These are phyloP conservation scores for Allium cepa DNA, from an alignment of 106 monocot species.

Conservation along the genomic window DNA sequence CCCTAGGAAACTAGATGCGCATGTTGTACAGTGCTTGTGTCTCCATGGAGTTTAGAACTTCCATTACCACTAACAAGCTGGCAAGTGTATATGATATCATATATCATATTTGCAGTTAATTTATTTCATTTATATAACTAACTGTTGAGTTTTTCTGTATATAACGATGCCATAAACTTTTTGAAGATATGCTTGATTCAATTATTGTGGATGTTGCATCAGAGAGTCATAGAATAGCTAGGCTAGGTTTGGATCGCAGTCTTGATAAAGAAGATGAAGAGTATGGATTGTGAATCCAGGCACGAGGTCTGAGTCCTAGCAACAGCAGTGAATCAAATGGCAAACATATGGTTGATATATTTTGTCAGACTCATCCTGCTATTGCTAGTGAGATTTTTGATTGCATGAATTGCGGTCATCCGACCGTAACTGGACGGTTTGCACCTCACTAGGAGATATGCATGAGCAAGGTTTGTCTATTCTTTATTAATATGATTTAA, in stretches of 20 bases:
- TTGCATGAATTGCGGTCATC: constrained; percentile 94
- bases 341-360: constrained; percentile 83
- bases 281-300: constrained; percentile 52
- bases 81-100: not conserved
- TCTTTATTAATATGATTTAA: not conserved
- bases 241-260: constrained; percentile 76
- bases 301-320: constrained; percentile 35
- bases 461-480: constrained; percentile 81
- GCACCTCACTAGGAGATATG: constrained; percentile 98
- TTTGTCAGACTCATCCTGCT: constrained; percentile 81
- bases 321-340: constrained; percentile 35
- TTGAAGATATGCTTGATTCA: constrained; percentile 67
- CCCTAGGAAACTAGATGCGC: not conserved
- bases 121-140: not conserved
- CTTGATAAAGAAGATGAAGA: constrained; percentile 94
- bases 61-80: not conserved
- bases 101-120: not conserved
- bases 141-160: constrained; percentile 5
- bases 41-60: not conserved
- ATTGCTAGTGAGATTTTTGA: constrained; percentile 82
- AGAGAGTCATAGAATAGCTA: constrained; percentile 87
- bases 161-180: constrained; percentile 42
- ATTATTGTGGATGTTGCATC: constrained; percentile 91
- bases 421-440: constrained; percentile 76
- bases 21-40: not conserved